Conservation (phyloP, 2,329 filamentous ascomycete species). For the Aspergillus pseudoterreus region DNA sequence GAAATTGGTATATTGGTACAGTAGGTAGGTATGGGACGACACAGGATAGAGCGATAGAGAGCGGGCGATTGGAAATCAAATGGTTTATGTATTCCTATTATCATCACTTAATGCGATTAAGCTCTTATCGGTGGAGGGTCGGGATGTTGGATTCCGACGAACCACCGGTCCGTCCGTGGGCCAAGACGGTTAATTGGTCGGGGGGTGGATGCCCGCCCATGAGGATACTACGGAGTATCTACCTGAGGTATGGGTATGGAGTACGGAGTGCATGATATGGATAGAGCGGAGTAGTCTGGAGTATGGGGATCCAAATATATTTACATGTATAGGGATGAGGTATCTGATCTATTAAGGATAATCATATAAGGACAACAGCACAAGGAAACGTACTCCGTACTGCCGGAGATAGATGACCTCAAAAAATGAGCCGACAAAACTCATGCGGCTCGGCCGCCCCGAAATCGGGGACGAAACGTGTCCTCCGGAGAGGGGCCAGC, state of each 20-base stretch:
- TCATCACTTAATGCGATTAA: conserved; percentile 12
- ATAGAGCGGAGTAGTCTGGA: background rate
- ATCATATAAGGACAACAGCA: too few species aligned
- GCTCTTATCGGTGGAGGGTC: conserved; percentile 13
- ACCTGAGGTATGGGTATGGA: background rate
- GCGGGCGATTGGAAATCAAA: background rate
- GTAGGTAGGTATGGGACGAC: too few species aligned
- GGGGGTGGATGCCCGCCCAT: background rate
- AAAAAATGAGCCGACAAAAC: conserved; percentile 23
- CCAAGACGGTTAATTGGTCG: background rate
- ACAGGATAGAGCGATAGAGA: background rate
- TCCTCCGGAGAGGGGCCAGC: conserved; percentile 1
- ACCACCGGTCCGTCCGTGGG: background rate
- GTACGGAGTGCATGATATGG: background rate
- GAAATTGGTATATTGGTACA: background rate
- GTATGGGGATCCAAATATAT: background rate
- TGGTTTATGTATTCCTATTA: conserved; percentile 21
- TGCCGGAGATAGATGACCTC: conserved; percentile 17
- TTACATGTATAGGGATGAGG: too few species aligned
- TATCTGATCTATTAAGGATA: too few species aligned
- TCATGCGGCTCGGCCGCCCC: conserved; percentile 18
- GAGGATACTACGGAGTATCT: too few species aligned
- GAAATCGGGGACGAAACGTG: conserved; percentile 24
- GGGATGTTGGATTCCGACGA: background rate
- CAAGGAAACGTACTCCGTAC: too few species aligned